Base-by-base conservation (phyloP, 169 alveolate species). In the Amoebophrya sp. region DNA sequence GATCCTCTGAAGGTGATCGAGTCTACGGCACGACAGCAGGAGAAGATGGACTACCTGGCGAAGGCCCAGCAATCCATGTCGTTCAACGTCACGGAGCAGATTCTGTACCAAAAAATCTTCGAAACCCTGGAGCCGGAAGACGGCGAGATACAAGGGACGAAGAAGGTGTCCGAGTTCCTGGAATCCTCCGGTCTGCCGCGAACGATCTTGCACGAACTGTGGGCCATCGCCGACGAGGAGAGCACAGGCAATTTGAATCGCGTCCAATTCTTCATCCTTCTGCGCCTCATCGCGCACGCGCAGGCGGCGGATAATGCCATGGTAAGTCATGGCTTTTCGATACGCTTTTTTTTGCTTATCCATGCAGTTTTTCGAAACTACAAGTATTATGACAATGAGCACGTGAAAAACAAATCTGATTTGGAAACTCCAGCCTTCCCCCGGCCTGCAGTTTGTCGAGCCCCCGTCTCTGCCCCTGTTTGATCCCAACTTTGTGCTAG, bases 211-310 rank as follows among this genome's bases (percentile, higher is more conserved):
- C 83, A 66, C 83, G 83, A 66, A 66, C 83, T 66, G 32, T 66
- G 83, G 83, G 12, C 83, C 32, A 66, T n/a, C 29, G 83, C 83
- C 32, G 97, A 97, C 39, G 91, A 93, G 40, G 95, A 94, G 38
- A 93, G 94, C 77, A 95, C 93, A 66, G 96, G 95, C 2, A 95
- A 54, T 89, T 91, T 97, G 89, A 95, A 95, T 40, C 93, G 95
- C 92, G 98, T 96, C 66, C 96, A 96, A 90, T 96, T 96, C 94
- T 97, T 94, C 92, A 93, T 96, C 32, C 97, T 97, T 3, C 90
- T 96, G 54, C 93, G 97, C 91, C 94, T 97, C 55, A 96, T 97
- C 41, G 98, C 98, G 0, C 96, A 95, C 92, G 98, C 98, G 23
- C 97, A 97, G 92, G 95, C 94, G 92, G 97, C 97, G 39, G 90